phyloP scores from a whole-genome alignment of 176 grass and related monocot species.

The Panicum miliaceum region DNA sequence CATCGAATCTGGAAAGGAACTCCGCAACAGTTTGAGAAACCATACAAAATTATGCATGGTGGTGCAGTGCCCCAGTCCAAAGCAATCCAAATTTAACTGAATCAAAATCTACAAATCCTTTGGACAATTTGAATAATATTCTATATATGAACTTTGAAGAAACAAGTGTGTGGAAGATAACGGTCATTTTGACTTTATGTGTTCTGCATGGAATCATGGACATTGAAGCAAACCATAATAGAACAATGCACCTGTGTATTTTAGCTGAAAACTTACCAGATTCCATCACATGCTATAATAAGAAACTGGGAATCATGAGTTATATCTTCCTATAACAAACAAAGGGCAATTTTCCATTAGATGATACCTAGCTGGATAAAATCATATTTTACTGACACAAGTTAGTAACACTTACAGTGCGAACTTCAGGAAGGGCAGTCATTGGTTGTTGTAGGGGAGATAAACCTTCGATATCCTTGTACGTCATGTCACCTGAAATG shows the following conservation, averaged over 20 bases:
- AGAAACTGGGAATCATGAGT: slow-evolving; percentile 54
- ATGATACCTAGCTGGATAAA: slow-evolving; percentile 21
- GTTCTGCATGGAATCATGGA: slow-evolving; percentile 19
- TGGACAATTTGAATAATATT: neutral
- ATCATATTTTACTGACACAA: neutral
- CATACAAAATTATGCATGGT: slow-evolving; percentile 8
- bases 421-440: slow-evolving; percentile 51
- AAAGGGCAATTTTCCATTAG: slow-evolving; percentile 25
- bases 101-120: neutral
- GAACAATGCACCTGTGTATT: slow-evolving; percentile 2
- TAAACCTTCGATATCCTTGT: slow-evolving; percentile 10
- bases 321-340: slow-evolving; percentile 45
- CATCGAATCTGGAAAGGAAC: slow-evolving; percentile 5
- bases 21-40: slow-evolving; percentile 15
- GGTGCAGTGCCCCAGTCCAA: slow-evolving; percentile 16
- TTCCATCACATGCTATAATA: slow-evolving; percentile 65
- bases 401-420: slow-evolving; percentile 37
- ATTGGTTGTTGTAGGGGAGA: slow-evolving; percentile 17
- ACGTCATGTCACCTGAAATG: slow-evolving; percentile 48
- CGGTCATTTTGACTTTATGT: neutral
- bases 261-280: slow-evolving; percentile 53
- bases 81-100: slow-evolving; percentile 15
- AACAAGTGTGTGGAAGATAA: neutral
- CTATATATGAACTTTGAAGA: slow-evolving; percentile 8
- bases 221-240: slow-evolving; percentile 15